Evolutionary conservation across 495 filamentous ascomycete genomes (phyloP).

Genomic region (Aspergillus bridgeri): DNA sequence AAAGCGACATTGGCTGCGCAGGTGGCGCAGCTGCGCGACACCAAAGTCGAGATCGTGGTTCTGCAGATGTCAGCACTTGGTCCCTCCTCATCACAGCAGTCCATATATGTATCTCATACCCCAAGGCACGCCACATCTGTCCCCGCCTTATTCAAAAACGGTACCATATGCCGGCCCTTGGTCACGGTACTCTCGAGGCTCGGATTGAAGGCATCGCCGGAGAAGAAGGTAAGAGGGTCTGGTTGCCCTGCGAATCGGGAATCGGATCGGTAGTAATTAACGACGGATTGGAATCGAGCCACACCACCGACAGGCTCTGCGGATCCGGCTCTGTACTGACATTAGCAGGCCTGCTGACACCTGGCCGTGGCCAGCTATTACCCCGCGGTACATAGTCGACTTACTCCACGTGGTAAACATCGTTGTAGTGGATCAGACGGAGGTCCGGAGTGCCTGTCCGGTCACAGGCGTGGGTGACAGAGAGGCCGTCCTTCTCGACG

Average conservation of each 20-base stretch:
- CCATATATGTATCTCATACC: conserved; percentile 35
- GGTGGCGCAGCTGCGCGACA: conserved; percentile 69
- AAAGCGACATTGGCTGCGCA: conserved; percentile 72
- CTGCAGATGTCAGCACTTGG: conserved; percentile 29
- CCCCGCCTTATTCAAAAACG: conserved; percentile 72
- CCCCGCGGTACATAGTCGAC: conserved; percentile 8
- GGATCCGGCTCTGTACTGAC: conserved; percentile 49
- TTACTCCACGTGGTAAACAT: conserved; percentile 85
- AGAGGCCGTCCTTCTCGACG: conserved; percentile 33
- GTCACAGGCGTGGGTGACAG: conserved; percentile 53
- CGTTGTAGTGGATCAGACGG: conserved; percentile 84
- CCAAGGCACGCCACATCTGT: conserved; percentile 78
- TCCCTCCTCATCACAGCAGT: neutral
- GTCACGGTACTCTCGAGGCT: conserved; percentile 82
- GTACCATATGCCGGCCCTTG: conserved; percentile 87
- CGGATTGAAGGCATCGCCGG: conserved; percentile 89
- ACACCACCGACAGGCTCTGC: conserved; percentile 78
- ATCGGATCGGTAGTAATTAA: conserved; percentile 65
- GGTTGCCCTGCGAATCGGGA: conserved; percentile 57
- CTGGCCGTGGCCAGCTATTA: neutral
- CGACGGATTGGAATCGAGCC: conserved; percentile 73
- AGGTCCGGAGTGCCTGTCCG: conserved; percentile 60
- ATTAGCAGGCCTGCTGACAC: neutral
- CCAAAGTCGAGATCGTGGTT: conserved; percentile 96
- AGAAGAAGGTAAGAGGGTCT: conserved; percentile 74